A percentile compares a stretch with the other conserved stretches of the same genome.
Conservation (phyloP, 495 filamentous ascomycete genomes). For the Aspergillus sclerotiicarbonarius region DNA sequence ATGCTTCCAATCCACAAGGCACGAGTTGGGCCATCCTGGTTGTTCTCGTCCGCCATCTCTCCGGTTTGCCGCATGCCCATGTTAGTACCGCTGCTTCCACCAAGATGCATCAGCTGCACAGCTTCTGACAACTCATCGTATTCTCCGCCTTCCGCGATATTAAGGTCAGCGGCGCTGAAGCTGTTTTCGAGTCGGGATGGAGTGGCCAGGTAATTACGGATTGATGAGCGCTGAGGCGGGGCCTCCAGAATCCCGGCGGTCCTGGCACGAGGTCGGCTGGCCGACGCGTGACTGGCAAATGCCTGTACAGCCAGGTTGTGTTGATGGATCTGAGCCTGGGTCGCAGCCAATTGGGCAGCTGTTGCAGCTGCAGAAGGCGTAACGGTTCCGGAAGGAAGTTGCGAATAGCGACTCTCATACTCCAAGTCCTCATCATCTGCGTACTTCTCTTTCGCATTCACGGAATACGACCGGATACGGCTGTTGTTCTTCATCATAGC, state of each 20-base stretch:
- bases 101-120: conserved; percentile 74
- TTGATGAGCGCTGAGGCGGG: conserved; percentile 67
- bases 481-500: conserved; percentile 76
- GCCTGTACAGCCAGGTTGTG: conserved; percentile 94
- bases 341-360: conserved; percentile 71
- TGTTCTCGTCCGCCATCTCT: conserved; percentile 63
- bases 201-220: conserved; percentile 71
- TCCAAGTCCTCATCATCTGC: conserved; percentile 90
- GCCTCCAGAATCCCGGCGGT: conserved; percentile 89
- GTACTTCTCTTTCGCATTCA: conserved; percentile 98
- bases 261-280: conserved; percentile 80
- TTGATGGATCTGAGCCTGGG: conserved; percentile 86
- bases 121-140: conserved; percentile 71
- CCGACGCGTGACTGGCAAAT: conserved; percentile 77
- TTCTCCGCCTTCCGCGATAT: conserved; percentile 67
- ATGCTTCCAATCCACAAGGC: conserved; percentile 97
- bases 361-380: conserved; percentile 67
- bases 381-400: conserved; percentile 64
- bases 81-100: conserved; percentile 57
- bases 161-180: conserved; percentile 76
- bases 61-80: conserved; percentile 44
- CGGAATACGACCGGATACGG: conserved; percentile 92
- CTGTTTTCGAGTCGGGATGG: conserved; percentile 81
- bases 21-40: conserved; percentile 84
- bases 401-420: conserved; percentile 55